Evolutionary conservation across 2,329 filamentous ascomycete genomes (phyloP).

Genomic region (Penicillium sp.): DNA sequence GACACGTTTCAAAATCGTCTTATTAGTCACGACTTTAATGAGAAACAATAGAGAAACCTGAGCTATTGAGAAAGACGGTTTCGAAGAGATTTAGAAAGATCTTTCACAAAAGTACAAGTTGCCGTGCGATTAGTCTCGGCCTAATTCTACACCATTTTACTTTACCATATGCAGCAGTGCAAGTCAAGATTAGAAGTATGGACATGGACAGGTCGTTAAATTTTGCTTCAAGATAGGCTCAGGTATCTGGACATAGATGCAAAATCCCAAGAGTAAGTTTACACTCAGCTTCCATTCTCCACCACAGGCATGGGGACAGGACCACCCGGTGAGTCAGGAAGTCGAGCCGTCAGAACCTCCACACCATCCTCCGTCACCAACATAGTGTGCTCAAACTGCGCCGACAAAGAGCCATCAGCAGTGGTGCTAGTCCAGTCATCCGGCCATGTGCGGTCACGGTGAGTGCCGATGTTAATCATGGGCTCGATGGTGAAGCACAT

Average conservation of each 20-base stretch:
- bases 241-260: slow-evolving; percentile 25
- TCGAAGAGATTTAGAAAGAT: too few species aligned
- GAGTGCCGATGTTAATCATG: slow-evolving; percentile 93
- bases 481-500: slow-evolving; percentile 99
- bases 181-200: not conserved
- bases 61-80: too few species aligned
- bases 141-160: not conserved
- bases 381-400: slow-evolving; percentile 92
- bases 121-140: too few species aligned
- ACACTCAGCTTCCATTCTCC: slow-evolving; percentile 27
- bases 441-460: slow-evolving; percentile 94
- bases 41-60: too few species aligned
- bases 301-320: slow-evolving; percentile 64
- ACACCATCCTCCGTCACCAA: slow-evolving; percentile 83
- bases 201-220: slow-evolving; percentile 26
- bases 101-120: not conserved
- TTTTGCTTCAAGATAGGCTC: slow-evolving; percentile 15
- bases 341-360: slow-evolving; percentile 78
- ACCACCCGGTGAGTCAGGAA: slow-evolving; percentile 76
- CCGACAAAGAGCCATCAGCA: slow-evolving; percentile 83
- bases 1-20: too few species aligned
- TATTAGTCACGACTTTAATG: not conserved
- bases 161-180: not conserved
- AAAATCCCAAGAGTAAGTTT: slow-evolving; percentile 11
- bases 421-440: slow-evolving; percentile 99